Evolutionary conservation across 768 basidiomycete species (phyloP), one percentile per base, ranked within the genome.

Genomic region (Gloeophyllum trabeum): DNA sequence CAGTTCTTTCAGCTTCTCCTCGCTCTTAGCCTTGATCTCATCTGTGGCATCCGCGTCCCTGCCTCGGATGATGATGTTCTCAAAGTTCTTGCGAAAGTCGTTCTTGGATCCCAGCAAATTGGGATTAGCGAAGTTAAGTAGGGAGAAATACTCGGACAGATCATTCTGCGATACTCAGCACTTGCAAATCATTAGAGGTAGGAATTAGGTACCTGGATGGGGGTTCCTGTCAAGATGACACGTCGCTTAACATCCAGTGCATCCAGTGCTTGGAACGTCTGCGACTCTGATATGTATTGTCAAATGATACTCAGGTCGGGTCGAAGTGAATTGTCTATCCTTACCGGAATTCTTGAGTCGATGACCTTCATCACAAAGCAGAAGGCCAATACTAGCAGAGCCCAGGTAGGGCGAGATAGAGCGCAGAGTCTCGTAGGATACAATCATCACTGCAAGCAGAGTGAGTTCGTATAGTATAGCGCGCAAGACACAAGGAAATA

Each of bases 361-460:
- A 65, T 99, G 94, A 3, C 94, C 94, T 65, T 99, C 94, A 53
- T 99, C 94, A 47, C 91, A 94, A 23, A 99, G 75, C n/a, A 99
- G 63, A 13, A 99, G 62, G 2, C 96, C 96, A 37, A 99, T 86
- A 40, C 69, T 78, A 48, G 86, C 89, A 43, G 72, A 75, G 3
- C 79, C 79, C 7, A 98, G 69, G 53, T 93, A 76, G 0, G 61
- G 76, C 5, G 80, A 72, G 10, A 97, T 65, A 3, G 82, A 82
- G 16, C 94, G 79, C 40, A 99, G 71, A 0, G 90, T 94, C 59
- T 99, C 94, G 50, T 99, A 99, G 0, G 96, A 98, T 4, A 96
- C 92, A 49, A 99, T 97, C 87, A 99, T 90, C 35, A 98, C 94
- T 93, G 46, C 0, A 23, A 32, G 24, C 18, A 41, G 22, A 20